Evolutionary conservation across 805 yeast species (phyloP).

Genomic region (Tetrapisispora fleetii): DNA sequence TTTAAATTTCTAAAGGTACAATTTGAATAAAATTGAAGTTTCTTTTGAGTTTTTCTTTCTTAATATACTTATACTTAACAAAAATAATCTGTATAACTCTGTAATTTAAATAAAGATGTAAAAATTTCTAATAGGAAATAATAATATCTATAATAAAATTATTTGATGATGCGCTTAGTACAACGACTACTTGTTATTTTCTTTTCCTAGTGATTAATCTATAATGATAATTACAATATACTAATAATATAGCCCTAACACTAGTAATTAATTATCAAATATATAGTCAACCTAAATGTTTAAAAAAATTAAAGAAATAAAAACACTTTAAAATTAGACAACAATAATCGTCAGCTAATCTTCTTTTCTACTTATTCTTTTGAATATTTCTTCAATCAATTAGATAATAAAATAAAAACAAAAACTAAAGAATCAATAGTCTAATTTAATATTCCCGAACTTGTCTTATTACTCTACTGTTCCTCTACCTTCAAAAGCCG

Average conservation of each 20-base stretch:
- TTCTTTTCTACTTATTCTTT: no score
- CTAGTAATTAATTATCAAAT: conserved; percentile 2
- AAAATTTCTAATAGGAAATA: background rate
- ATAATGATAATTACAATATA: background rate
- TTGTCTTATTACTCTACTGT: no score
- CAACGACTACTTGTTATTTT: background rate
- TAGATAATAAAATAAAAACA: no score
- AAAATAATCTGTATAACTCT: conserved; percentile 1
- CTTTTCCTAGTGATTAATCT: background rate
- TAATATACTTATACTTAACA: conserved; percentile 1
- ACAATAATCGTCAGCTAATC: background rate
- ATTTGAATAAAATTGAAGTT: background rate
- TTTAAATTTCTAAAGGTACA: background rate
- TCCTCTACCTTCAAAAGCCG: no score
- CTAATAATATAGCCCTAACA: background rate
- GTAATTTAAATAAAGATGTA: conserved; percentile 1
- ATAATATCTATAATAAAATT: background rate
- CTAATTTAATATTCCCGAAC: no score
- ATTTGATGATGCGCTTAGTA: background rate
- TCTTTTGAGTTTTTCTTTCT: background rate
- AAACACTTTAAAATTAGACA: background rate
- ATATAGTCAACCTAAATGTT: conserved; percentile 1
- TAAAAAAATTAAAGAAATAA: background rate
- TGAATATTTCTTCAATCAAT: no score
- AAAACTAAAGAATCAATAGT: no score